Evolutionary conservation across 768 basidiomycete species (phyloP), one percentile per base, ranked within the genome.

Genomic region (Russula emetica): DNA sequence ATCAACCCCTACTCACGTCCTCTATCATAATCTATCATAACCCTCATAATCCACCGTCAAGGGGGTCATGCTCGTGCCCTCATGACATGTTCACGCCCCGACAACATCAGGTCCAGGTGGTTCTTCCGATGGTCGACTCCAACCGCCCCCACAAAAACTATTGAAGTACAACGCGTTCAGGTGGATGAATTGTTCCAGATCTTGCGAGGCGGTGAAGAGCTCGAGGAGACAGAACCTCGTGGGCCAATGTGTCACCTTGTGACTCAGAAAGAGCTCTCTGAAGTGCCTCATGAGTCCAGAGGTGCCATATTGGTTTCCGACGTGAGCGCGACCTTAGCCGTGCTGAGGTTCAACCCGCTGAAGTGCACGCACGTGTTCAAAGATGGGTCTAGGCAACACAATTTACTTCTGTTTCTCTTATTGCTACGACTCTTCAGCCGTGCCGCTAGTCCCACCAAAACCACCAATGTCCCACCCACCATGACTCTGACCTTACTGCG

Each of bases 331-430:
- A 51, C 44, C 6, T 32, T 30, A 28, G 30, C 14, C 10, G 22
- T 64, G 58, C 45, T 20, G 40, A 38, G 24, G 32, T 56, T 53
- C 20, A 20, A 22, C 24, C 55, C 58, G 18, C 34, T 59, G 45
- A 58, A n/a, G 16, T 61, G 36, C 16, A 55, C 28, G 36, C 36
- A 28, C 58, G n/a, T 26, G 20, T 60, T 60, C 30, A 47, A 63
- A 97, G 94, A 98, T 97, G 95, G 96, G 96, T 69, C 83, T 99
- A 32, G 96, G 96, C 20, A 98, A 98, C 76, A 98, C 96, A 0
- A 94, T 98, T n/a, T 58, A 92, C 94, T 34, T 92, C 95, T 66
- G 91, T 98, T 28, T 91, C 96, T 18, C 81, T 99, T 55, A 88
- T 99, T 56, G 94, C 93, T 13, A 83, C 90, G 32, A 98, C 97